phyloP scores from a whole-genome alignment of 768 basidiomycete genomes.

The Heimioporus sp. region DNA sequence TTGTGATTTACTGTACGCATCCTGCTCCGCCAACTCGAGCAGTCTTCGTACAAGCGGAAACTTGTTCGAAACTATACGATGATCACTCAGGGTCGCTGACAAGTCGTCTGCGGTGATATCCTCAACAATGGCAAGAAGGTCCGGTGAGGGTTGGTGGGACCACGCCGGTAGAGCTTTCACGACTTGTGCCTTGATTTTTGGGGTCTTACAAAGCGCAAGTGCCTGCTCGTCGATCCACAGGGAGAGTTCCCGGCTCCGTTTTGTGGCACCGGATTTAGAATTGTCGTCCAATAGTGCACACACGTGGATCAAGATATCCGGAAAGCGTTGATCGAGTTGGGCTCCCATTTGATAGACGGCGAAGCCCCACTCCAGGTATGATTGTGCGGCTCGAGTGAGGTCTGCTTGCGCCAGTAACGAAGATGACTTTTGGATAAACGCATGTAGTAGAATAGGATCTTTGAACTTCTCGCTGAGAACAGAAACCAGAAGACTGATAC shows the following conservation, averaged over 20 bases:
- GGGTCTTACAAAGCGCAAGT: slow-evolving; percentile 37
- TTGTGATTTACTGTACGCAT: slow-evolving; percentile 38
- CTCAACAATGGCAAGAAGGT: slow-evolving; percentile 44
- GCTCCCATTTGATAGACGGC: slow-evolving; percentile 41
- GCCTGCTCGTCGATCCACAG: slow-evolving; percentile 64
- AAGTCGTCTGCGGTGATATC: slow-evolving; percentile 48
- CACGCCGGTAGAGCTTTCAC: slow-evolving; percentile 66
- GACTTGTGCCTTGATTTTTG: slow-evolving; percentile 41
- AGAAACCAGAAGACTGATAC: slow-evolving; percentile 72
- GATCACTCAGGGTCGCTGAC: slow-evolving; percentile 54
- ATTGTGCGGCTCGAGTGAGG: slow-evolving; percentile 65
- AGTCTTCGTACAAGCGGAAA: slow-evolving; percentile 72
- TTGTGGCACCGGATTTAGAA: slow-evolving; percentile 24
- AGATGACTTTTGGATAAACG: slow-evolving; percentile 64
- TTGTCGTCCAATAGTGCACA: slow-evolving; percentile 57
- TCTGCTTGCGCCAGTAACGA: slow-evolving; percentile 67
- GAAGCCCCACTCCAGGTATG: slow-evolving; percentile 78
- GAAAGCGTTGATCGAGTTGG: slow-evolving; percentile 49
- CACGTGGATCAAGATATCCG: slow-evolving; percentile 70
- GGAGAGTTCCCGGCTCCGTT: slow-evolving; percentile 48
- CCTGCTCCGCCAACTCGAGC: slow-evolving; percentile 43
- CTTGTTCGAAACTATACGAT: slow-evolving; percentile 66
- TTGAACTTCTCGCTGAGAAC: slow-evolving; percentile 53
- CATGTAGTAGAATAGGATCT: slow-evolving; percentile 59
- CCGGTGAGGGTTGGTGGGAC: slow-evolving; percentile 60